Evolutionary conservation across 805 yeast species (phyloP).

Genomic region (Alloascoidea africana): DNA sequence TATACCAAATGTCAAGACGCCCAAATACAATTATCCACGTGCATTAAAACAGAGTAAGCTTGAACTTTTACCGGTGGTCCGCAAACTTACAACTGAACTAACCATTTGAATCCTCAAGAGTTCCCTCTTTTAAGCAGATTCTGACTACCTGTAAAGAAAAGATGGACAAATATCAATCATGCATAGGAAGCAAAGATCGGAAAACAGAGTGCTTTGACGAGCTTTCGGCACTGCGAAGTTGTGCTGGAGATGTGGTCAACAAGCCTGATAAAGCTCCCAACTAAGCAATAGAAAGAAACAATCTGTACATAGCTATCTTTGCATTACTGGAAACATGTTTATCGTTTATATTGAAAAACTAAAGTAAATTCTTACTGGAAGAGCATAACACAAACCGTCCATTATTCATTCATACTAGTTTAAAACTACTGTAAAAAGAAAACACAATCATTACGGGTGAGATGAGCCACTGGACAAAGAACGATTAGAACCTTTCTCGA

Average conservation of each 20-base stretch:
- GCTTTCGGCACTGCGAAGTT: not conserved
- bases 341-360: not conserved
- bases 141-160: not conserved
- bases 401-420: too few species aligned
- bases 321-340: not conserved
- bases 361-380: too few species aligned
- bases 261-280: not conserved
- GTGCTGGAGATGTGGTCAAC: not conserved
- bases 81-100: not conserved
- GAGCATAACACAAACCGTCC: too few species aligned
- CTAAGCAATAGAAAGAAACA: not conserved
- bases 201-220: not conserved
- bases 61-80: not conserved
- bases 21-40: not conserved
- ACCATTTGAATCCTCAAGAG: not conserved
- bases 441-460: not conserved
- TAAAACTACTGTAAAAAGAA: not conserved
- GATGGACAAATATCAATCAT: not conserved
- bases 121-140: not conserved
- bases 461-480: too few species aligned
- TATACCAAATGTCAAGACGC: not conserved
- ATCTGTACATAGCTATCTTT: not conserved
- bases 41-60: not conserved
- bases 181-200: not conserved
- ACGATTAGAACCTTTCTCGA: too few species aligned